Evolutionary conservation across 23 red algal species (phyloP), one percentile per base, ranked within the genome.

Genomic region (Gracilaria gracilis): DNA sequence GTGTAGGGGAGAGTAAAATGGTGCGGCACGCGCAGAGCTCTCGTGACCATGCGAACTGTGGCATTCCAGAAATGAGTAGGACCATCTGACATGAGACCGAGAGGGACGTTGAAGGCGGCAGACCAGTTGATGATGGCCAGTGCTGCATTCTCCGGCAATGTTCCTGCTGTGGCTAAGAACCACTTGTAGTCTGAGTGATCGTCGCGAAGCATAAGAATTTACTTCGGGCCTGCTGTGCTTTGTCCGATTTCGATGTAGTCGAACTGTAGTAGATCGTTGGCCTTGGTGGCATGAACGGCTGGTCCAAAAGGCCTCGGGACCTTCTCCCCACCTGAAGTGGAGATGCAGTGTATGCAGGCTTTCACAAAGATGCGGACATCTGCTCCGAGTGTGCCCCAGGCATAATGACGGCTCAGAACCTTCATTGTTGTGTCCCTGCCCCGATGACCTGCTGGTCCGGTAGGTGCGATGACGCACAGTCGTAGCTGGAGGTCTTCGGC

Each of bases 1-100:
- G 24, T 78, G 73, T 78, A 78, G 9, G 73, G 32, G 9, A 44
- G 19, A 12, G 73, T 78, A 12, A 78, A 78, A 78, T 4, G 73
- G 39, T 37, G 27, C 12, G 24, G 73, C 11, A 31, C 62, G 12
- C 0, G 62, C 11, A 67, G 32, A 67, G 32, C 0, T 17, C 17
- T 67, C 62, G 62, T 67, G 32, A 67, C 12, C 13, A 11, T 11
- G 4, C 62, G 62, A 14, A 67, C 32, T 28, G 62, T 31, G 11
- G 9, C 62, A 34, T 67, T 67, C 62, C 17, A 14, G 27, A 34
- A 67, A 34, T 67, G 62, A 28, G 62, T 11, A 1, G 62, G 62
- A 28, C 62, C 62, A 1, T 67, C 62, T 0, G 62, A 67, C 0
- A 67, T 67, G 11, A 67, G 62, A 14, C 62, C 62, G 11, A 16